Percentiles rank a stretch among this genome's conserved stretches.
Conservation (phyloP, 1,139 yeast species). For the Saccharomyces hybrid region DNA sequence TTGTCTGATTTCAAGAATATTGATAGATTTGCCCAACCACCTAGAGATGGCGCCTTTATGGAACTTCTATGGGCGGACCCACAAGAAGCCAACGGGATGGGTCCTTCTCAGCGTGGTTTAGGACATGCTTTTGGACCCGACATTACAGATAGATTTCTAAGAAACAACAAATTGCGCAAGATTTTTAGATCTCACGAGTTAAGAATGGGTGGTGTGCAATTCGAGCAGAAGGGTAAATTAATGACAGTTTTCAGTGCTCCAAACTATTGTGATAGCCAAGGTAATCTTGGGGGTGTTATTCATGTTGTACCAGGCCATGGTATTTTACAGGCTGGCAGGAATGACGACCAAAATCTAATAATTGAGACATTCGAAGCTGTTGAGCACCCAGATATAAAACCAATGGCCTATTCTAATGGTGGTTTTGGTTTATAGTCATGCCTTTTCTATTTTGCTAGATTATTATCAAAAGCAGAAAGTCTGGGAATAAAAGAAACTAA, state of each 20-base stretch:
- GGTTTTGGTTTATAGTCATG: constrained; percentile 28
- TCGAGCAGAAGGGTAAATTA: constrained; percentile 77
- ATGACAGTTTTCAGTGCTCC: constrained; percentile 97
- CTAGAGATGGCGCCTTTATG: constrained; percentile 89
- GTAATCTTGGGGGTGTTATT: constrained; percentile 84
- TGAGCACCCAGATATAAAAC: constrained; percentile 84
- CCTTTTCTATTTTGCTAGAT: neutral
- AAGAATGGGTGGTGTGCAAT: constrained; percentile 81
- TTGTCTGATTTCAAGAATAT: constrained; percentile 66
- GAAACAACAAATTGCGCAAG: constrained; percentile 62
- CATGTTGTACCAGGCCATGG: constrained; percentile 40
- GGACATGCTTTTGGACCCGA: constrained; percentile 98
- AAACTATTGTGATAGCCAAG: constrained; percentile 88
- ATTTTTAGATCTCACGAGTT: constrained; percentile 94
- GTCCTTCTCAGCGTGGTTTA: constrained; percentile 88
- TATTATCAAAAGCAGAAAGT: neutral
- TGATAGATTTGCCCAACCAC: constrained; percentile 77
- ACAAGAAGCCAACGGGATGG: constrained; percentile 65
- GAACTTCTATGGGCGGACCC: constrained; percentile 98
- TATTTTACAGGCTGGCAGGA: constrained; percentile 26
- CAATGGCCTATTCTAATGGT: constrained; percentile 88
- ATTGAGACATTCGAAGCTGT: constrained; percentile 67
- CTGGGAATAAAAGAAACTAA: neutral
- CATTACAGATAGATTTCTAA: constrained; percentile 72
- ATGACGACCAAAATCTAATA: constrained; percentile 49